Base-by-base conservation (phyloP, 2,329 filamentous ascomycete species). In the Pseudophaeomoniella oleicola region DNA sequence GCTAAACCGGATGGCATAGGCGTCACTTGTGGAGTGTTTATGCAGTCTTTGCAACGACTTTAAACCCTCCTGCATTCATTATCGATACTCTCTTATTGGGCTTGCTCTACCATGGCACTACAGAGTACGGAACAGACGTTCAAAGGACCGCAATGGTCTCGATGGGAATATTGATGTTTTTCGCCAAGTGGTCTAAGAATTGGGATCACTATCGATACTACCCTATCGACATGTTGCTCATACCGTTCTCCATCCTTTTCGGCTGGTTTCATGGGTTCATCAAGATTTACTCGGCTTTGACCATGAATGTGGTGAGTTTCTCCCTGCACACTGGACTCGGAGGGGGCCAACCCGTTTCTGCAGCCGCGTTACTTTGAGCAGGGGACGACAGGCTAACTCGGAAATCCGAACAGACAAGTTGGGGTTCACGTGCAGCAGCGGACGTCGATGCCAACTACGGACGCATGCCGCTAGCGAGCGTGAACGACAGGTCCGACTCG, bases 21-120 rank as follows among this genome's bases (percentile, higher is more conserved):
- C 83, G 83, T 52, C 88, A 94, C 56, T 80, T 75, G 34, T 96
- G 87, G 86, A 93, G 81, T 60, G 82, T 84, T 10, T 96, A 94
- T 56, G 85, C 88, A 35, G 76, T 94, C 42, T 83, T 94, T 61
- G 67, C 94, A 53, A 90, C 88, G 16, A 96, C 88, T 12, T 78
- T 94, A 52, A 92, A 85, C 32, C 90, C 87, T 29, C 78, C 92
- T 51, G 84, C 87, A 18, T 76, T 94, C 43, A 56, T 80, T 34
- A 71, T 83, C 47, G 88, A 96, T 58, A 71, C 78, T 17, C 63
- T 84, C 27, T 67, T 90, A 35, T 67, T 88, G 42, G 71, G 67
- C 43, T 67, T 81, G 14, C 77, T 78, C 49, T 78, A 75, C 64
- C 72, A 73, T 60, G 80, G 76, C 34, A 82, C 79, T 27, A n/a